A percentile compares a stretch with the other conserved stretches of the same genome.
phyloP scores from a whole-genome alignment of 2,329 filamentous ascomycete genomes.

The Cercospora zeae-maydis region DNA sequence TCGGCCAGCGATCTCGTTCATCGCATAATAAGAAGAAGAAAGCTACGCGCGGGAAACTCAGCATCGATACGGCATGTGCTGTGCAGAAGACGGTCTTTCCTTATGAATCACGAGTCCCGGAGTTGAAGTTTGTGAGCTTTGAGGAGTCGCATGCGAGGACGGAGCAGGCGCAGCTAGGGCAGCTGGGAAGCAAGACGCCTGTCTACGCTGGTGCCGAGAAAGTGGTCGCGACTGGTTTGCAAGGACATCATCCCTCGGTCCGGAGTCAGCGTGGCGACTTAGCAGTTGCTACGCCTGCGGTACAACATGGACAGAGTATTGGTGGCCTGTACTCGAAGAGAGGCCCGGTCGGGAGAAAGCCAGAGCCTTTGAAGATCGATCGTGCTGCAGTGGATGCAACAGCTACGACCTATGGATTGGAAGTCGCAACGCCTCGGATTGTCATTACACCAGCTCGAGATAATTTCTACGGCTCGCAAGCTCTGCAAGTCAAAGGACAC shows the following conservation, averaged over 20 bases:
- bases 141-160: conserved; percentile 23
- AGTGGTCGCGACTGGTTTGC: conserved; percentile 2
- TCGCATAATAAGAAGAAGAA: conserved; percentile 10
- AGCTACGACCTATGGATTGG: conserved; percentile 6
- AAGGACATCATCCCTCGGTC: conserved; percentile 3
- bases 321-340: not conserved
- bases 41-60: conserved; percentile 20
- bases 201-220: conserved; percentile 15
- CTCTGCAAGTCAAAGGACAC: conserved; percentile 31
- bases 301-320: not conserved
- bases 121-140: conserved; percentile 28
- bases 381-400: conserved; percentile 28
- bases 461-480: conserved; percentile 54
- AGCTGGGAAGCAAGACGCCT: conserved; percentile 27
- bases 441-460: conserved; percentile 53
- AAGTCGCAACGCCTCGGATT: conserved; percentile 47
- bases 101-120: conserved; percentile 31
- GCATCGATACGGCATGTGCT: conserved; percentile 66
- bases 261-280: conserved; percentile 6
- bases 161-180: conserved; percentile 24
- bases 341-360: not conserved
- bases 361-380: conserved; percentile 31
- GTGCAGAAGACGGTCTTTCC: conserved; percentile 45
- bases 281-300: not conserved
- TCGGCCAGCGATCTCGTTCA: conserved; percentile 1